A percentile compares a stretch with the other conserved stretches of the same genome.
Conservation (phyloP, 148 eudicot genomes). For the Rhododendron ferrugineum region DNA sequence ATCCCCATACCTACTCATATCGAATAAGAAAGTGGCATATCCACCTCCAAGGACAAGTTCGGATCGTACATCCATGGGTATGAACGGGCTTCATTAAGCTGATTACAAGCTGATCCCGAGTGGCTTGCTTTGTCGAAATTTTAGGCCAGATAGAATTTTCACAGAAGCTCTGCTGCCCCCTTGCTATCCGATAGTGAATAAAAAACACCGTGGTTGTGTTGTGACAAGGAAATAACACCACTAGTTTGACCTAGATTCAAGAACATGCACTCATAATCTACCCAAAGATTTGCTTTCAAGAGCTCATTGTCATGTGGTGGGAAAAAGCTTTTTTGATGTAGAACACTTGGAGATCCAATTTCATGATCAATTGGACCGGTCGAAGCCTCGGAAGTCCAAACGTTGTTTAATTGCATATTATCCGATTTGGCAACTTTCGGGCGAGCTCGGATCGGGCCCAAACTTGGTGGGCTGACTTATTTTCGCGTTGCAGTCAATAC, state of each 20-base stretch:
- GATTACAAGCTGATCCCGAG: background rate
- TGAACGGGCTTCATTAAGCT: background rate
- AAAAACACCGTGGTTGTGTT: background rate
- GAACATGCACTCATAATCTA: background rate
- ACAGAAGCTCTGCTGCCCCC: background rate
- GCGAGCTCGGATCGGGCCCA: too few species aligned
- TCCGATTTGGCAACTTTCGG: too few species aligned
- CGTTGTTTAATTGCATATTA: too few species aligned
- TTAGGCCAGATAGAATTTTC: background rate
- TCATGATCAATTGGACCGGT: too few species aligned
- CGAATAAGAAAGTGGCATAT: background rate
- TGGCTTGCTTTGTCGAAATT: background rate
- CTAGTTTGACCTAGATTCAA: background rate
- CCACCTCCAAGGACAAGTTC: background rate
- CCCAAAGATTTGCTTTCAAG: background rate
- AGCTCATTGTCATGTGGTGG: background rate
- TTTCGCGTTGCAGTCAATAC: too few species aligned
- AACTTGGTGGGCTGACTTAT: too few species aligned
- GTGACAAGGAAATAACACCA: background rate
- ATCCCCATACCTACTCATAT: background rate
- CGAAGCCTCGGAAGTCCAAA: too few species aligned
- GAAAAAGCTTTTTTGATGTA: background rate
- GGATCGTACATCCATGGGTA: background rate
- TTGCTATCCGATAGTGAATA: background rate
- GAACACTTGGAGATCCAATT: too few species aligned